Percentiles rank a stretch among this genome's conserved stretches.
phyloP scores from a whole-genome alignment of 164 flowering plant species.

The Nelumbo lutea region DNA sequence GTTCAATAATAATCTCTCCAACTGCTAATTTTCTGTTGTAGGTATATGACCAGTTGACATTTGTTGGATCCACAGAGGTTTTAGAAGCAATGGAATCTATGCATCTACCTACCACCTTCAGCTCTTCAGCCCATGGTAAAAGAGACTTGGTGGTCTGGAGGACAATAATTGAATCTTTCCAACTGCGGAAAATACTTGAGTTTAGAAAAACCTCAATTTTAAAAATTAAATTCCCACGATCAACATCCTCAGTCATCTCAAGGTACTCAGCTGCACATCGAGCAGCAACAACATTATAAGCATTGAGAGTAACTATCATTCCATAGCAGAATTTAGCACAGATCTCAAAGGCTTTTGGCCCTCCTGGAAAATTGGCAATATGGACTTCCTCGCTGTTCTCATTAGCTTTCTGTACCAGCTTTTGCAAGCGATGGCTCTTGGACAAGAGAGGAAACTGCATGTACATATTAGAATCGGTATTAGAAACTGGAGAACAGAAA shows the following conservation, averaged over 20 bases:
- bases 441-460: slow-evolving; percentile 83
- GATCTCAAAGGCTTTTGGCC: slow-evolving; percentile 82
- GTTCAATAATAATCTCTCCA: slow-evolving; percentile 32
- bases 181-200: slow-evolving; percentile 72
- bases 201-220: slow-evolving; percentile 85
- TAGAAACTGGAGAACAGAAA: not conserved
- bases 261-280: slow-evolving; percentile 56
- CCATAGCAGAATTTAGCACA: slow-evolving; percentile 95
- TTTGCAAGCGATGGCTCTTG: slow-evolving; percentile 69
- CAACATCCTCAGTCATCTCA: slow-evolving; percentile 72
- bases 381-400: slow-evolving; percentile 50
- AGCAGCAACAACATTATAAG: slow-evolving; percentile 82
- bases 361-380: slow-evolving; percentile 69
- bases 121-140: slow-evolving; percentile 76
- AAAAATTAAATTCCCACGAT: slow-evolving; percentile 63
- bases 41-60: slow-evolving; percentile 75
- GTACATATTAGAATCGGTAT: not conserved
- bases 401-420: slow-evolving; percentile 44
- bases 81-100: slow-evolving; percentile 84
- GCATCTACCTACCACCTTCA: slow-evolving; percentile 76
- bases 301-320: slow-evolving; percentile 79
- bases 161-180: slow-evolving; percentile 92
- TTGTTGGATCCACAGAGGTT: slow-evolving; percentile 76
- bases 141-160: slow-evolving; percentile 71
- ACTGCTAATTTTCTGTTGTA: slow-evolving; percentile 50